Base-by-base conservation (phyloP, 306 rosid genomes). In the Rubus parviflorus region DNA sequence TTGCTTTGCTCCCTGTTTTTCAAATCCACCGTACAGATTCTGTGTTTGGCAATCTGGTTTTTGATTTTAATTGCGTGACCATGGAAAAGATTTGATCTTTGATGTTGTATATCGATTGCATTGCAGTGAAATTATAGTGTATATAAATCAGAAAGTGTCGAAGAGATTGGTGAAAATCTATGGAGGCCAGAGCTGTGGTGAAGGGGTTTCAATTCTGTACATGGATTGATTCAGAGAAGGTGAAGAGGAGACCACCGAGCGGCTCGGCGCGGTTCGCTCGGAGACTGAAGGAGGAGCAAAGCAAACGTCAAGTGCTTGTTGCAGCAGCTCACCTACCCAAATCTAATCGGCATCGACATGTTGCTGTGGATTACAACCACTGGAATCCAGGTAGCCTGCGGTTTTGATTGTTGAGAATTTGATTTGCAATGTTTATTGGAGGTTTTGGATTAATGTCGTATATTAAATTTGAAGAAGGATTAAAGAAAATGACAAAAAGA, bases 171-270 rank as follows among this genome's bases (percentile, higher is more conserved):
- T 19, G 52, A 19, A 58, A 40, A 1, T 40, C 12, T 14, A 91
- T 95, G 99, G 96, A 89, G 80, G 91, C 85, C 0, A 85, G 76
- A 76, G 81, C 86, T 6, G 45, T 63, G 65, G 82, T 81, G 0
- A 87, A 83, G 49, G 58, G 75, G 75, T 58, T 87, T 69, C 83
- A 80, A 40, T 75, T 87, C 37, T 77, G 92, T 14, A 70, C 83
- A 76, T 67, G 86, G 83, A 82, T 82, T 64, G 85, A 81, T 64
- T 79, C 85, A 6, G 91, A 84, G 49, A 82, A 56, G 63, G 8
- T 84, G 49, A 73, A 60, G 60, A 72, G 72, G 80, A 70, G 72
- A 78, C 83, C 56, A 68, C 79, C 86, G 22, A 56, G 75, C 47
- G 72, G 82, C 67, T 74, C 83, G 61, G 72, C 88, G 8, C 82